These are phyloP conservation scores for Acacia acuminata DNA, from an alignment of 306 rosid species.

Conservation along the genomic window DNA sequence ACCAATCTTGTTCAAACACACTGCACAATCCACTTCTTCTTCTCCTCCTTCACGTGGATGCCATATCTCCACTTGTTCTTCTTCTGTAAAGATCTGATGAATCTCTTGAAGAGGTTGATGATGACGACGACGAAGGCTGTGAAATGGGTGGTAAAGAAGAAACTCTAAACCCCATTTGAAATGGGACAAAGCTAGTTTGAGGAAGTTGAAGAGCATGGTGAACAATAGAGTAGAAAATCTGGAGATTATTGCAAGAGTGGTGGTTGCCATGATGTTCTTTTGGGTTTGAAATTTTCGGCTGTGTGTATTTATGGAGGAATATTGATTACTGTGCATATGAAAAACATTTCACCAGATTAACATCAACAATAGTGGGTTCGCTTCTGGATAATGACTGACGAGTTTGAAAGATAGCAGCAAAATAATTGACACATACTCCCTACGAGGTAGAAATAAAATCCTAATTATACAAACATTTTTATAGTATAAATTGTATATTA, in stretches of 20 bases:
- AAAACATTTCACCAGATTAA: not conserved
- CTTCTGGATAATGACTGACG: not conserved
- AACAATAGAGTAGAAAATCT: not conserved
- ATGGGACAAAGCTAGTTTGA: constrained; percentile 11
- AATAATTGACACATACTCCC: too few species aligned
- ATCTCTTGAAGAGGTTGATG: not conserved
- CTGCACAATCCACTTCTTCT: constrained; percentile 40
- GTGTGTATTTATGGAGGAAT: not conserved
- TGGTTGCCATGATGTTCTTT: not conserved
- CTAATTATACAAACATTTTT: too few species aligned
- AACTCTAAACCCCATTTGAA: constrained; percentile 39
- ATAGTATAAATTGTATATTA: too few species aligned
- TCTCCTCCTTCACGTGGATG: not conserved
- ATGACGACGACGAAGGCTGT: not conserved
- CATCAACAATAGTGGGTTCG: not conserved
- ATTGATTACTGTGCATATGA: not conserved
- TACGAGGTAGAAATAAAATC: too few species aligned
- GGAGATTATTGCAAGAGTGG: not conserved
- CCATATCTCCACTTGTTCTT: not conserved
- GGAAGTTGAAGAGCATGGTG: constrained; percentile 25
- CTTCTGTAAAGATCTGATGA: not conserved
- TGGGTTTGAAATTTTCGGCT: not conserved
- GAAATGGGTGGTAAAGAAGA: constrained; percentile 41
- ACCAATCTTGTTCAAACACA: constrained; percentile 41
- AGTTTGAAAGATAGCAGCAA: too few species aligned